These are phyloP conservation scores for Trichomonas tenax DNA, from an alignment of 208 protist species.

Conservation along the genomic window DNA sequence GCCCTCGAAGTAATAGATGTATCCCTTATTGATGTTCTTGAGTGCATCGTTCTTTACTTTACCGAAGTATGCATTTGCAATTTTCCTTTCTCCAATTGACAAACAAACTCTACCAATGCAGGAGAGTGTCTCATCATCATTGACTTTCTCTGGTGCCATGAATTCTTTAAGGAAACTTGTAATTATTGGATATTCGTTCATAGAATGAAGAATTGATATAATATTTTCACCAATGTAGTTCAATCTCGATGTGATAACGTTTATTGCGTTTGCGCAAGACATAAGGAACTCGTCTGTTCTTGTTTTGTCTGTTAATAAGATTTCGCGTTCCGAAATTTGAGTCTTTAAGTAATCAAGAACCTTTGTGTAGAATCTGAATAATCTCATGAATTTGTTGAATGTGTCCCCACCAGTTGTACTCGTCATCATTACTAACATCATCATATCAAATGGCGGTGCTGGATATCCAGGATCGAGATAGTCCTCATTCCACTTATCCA, in stretches of 20 bases:
- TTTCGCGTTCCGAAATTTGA: background rate
- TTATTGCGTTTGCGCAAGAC: background rate
- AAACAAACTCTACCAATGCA: background rate
- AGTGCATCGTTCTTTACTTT: background rate
- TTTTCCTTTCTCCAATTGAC: background rate
- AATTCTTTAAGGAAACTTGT: background rate
- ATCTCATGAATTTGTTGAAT: background rate
- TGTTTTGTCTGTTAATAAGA: background rate
- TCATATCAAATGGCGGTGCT: background rate
- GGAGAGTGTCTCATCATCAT: background rate
- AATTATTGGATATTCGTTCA: background rate
- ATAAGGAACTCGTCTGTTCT: background rate
- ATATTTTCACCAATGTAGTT: background rate
- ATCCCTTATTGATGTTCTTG: background rate
- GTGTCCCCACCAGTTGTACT: background rate
- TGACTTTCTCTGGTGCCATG: too few relatives aligned
- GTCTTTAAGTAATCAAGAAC: background rate
- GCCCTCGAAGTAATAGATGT: background rate
- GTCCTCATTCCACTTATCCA: background rate
- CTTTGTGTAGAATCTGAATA: background rate
- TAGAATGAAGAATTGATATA: background rate
- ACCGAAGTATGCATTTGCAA: background rate
- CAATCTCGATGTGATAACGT: background rate
- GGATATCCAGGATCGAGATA: background rate
- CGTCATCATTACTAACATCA: background rate